A percentile compares a stretch with the other conserved stretches of the same genome.
These are phyloP conservation scores for Panaeolus papilionaceus DNA, from an alignment of 768 basidiomycete genomes.

Conservation along the genomic window DNA sequence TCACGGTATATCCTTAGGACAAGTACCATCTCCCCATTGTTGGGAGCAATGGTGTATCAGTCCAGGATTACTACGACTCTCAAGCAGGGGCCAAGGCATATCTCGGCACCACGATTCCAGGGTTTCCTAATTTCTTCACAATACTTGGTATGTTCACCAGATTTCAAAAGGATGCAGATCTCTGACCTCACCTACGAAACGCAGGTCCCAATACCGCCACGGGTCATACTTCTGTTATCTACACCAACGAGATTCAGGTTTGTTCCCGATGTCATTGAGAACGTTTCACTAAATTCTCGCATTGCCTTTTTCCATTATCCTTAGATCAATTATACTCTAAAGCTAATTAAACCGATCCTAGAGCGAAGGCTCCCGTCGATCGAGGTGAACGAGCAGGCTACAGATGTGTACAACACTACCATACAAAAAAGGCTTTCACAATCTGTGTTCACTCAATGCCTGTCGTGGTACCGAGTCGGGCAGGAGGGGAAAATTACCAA, in stretches of 20 bases:
- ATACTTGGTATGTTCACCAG: slow-evolving; percentile 39
- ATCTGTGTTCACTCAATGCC: slow-evolving; percentile 42
- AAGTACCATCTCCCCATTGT: slow-evolving; percentile 39
- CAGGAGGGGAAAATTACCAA: slow-evolving; percentile 42
- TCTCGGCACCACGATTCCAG: slow-evolving; percentile 47
- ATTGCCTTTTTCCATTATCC: neutral
- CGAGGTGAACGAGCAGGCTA: slow-evolving; percentile 42
- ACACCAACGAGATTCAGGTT: slow-evolving; percentile 51
- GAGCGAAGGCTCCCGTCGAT: slow-evolving; percentile 38
- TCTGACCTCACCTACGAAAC: neutral
- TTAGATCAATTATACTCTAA: slow-evolving; percentile 49
- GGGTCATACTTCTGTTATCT: slow-evolving; percentile 52
- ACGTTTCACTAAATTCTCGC: neutral
- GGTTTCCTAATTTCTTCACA: slow-evolving; percentile 53
- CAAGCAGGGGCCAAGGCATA: slow-evolving; percentile 52
- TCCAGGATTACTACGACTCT: slow-evolving; percentile 46
- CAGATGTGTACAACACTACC: slow-evolving; percentile 44
- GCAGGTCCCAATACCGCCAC: slow-evolving; percentile 51
- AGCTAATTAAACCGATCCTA: slow-evolving; percentile 48
- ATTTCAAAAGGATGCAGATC: neutral
- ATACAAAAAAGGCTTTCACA: slow-evolving; percentile 40
- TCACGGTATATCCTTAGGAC: slow-evolving; percentile 31
- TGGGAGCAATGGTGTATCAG: slow-evolving; percentile 35
- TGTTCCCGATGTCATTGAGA: neutral
- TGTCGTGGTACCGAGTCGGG: slow-evolving; percentile 47